These are phyloP conservation scores for Phylloporus sp. DNA, from an alignment of 768 basidiomycete species.

Conservation along the genomic window DNA sequence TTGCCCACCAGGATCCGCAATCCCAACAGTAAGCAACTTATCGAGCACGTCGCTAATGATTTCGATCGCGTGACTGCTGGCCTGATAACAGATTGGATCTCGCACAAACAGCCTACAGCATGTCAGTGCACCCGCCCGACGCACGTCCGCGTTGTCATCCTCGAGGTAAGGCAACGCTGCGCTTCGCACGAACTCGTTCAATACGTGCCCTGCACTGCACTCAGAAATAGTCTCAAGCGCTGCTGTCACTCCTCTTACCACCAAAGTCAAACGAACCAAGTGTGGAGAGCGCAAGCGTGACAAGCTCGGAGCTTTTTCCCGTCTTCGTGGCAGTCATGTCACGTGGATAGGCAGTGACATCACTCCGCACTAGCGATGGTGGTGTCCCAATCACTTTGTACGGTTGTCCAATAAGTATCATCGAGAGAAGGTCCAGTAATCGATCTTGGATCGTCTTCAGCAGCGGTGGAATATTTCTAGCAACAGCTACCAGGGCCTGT, in stretches of 20 bases:
- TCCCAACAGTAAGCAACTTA: slow-evolving; percentile 90
- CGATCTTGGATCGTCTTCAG: slow-evolving; percentile 94
- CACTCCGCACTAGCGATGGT: slow-evolving; percentile 49
- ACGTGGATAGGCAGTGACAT: slow-evolving; percentile 43
- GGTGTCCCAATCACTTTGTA: slow-evolving; percentile 91
- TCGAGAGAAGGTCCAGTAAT: slow-evolving; percentile 77
- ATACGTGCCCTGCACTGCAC: slow-evolving; percentile 61
- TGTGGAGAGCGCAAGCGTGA: slow-evolving; percentile 80
- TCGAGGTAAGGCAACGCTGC: slow-evolving; percentile 92
- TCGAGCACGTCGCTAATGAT: slow-evolving; percentile 98
- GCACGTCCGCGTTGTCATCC: slow-evolving; percentile 82
- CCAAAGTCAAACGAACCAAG: slow-evolving; percentile 93
- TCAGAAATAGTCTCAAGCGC: slow-evolving; percentile 11
- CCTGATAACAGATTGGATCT: slow-evolving; percentile 94
- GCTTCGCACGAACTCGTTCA: slow-evolving; percentile 93
- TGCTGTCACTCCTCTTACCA: slow-evolving; percentile 42
- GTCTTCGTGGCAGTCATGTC: slow-evolving; percentile 49
- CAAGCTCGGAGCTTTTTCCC: slow-evolving; percentile 61
- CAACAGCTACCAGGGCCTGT: slow-evolving; percentile 79
- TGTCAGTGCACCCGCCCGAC: slow-evolving; percentile 84
- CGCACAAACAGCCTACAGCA: slow-evolving; percentile 89
- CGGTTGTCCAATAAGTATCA: slow-evolving; percentile 73
- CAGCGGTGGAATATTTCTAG: slow-evolving; percentile 82
- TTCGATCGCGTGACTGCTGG: slow-evolving; percentile 93
- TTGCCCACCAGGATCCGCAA: slow-evolving; percentile 86